phyloP scores from a whole-genome alignment of 2,329 filamentous ascomycete genomes.

The Penicillium psychrosexuale region DNA sequence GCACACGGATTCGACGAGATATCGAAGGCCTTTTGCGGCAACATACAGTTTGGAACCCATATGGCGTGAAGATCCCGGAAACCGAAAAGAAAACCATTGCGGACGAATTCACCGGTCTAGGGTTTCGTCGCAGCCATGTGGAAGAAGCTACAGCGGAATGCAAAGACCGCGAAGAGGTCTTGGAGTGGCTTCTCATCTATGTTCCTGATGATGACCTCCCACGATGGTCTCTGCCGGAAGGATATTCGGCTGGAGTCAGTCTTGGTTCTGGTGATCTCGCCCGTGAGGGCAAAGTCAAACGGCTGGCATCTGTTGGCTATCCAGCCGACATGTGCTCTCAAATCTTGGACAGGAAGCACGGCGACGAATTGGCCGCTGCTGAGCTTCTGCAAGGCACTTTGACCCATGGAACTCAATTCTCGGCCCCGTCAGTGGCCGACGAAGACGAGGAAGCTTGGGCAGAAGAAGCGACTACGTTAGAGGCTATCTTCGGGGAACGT shows the following conservation, averaged over 20 bases:
- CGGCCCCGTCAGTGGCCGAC: constrained; percentile 14
- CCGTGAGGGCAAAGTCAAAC: constrained; percentile 76
- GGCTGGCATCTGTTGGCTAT: constrained; percentile 79
- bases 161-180: constrained; percentile 84
- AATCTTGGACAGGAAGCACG: constrained; percentile 65
- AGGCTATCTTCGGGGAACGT: constrained; percentile 78
- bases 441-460: constrained; percentile 64
- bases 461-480: constrained; percentile 78
- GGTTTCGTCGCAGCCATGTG: constrained; percentile 84
- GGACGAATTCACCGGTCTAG: constrained; percentile 72
- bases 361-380: constrained; percentile 74
- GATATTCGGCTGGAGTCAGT: constrained; percentile 84
- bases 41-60: constrained; percentile 82
- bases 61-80: constrained; percentile 64
- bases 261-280: constrained; percentile 79
- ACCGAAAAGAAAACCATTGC: constrained; percentile 59
- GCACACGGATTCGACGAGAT: constrained; percentile 70
- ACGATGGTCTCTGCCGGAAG: constrained; percentile 84
- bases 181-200: constrained; percentile 95
- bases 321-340: constrained; percentile 78
- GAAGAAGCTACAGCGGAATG: constrained; percentile 84
- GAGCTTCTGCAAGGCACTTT: constrained; percentile 73
- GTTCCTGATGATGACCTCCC: constrained; percentile 97
- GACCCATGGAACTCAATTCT: constrained; percentile 45
- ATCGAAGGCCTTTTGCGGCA: constrained; percentile 76